These are phyloP conservation scores for Cryptosporidium ryanae DNA, from an alignment of 169 alveolate genomes.

Conservation along the genomic window DNA sequence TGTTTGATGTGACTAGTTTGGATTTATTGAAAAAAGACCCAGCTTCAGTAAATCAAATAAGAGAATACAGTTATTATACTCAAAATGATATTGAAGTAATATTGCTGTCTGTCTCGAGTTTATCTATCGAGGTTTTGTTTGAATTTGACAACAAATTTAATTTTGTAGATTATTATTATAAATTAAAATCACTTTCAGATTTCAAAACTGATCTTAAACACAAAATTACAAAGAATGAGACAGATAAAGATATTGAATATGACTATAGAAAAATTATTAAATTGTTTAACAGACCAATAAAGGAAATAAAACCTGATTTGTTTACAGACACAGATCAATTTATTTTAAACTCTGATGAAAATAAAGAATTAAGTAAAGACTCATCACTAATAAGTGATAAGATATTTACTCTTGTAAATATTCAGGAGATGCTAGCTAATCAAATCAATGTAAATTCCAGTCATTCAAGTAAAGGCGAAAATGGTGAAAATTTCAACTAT, in stretches of 20 bases:
- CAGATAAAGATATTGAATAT: neutral
- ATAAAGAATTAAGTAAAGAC: too few relatives aligned
- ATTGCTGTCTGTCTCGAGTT: neutral
- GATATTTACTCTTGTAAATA: neutral
- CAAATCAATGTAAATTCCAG: neutral
- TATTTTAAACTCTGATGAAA: neutral
- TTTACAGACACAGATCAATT: neutral
- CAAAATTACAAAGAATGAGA: neutral
- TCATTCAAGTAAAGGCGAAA: too few relatives aligned
- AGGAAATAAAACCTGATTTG: constrained; percentile 7
- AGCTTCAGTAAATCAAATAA: neutral
- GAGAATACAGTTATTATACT: neutral
- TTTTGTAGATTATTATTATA: constrained; percentile 19
- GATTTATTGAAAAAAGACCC: neutral
- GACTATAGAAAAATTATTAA: constrained; percentile 16
- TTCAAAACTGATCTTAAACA: neutral
- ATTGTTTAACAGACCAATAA: constrained; percentile 44
- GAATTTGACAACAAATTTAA: constrained; percentile 22
- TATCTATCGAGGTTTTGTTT: neutral
- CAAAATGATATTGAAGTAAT: constrained; percentile 38
- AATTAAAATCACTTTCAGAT: constrained; percentile 2
- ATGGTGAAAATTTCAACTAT: neutral
- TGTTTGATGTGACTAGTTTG: constrained; percentile 18
- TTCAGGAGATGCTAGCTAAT: neutral
- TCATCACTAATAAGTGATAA: neutral